Conservation (phyloP, 176 grass and related monocot species). For the Alopecurus myosuroides region DNA sequence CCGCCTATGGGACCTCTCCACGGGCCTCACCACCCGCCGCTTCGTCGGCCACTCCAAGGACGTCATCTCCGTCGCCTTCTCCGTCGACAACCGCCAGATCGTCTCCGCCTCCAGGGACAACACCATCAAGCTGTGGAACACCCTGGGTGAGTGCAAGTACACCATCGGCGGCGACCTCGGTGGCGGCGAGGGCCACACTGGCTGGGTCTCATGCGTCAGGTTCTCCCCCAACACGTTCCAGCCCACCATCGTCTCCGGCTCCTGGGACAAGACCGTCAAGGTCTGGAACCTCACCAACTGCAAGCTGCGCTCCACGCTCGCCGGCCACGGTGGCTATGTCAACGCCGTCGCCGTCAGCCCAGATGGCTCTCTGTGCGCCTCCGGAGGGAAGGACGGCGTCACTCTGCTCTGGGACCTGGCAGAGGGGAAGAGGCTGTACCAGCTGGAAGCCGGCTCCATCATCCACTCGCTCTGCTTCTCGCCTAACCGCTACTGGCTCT, state of each 20-base stretch:
- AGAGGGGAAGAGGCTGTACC: constrained; percentile 49
- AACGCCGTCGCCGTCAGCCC: constrained; percentile 60
- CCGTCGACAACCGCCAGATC: constrained; percentile 83
- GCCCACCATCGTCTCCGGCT: constrained; percentile 58
- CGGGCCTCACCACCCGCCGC: constrained; percentile 52
- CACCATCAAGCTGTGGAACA: constrained; percentile 90
- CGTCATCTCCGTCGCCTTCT: constrained; percentile 82
- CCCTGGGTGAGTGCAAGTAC: constrained; percentile 85
- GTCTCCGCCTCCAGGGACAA: constrained; percentile 69
- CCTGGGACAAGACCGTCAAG: constrained; percentile 65
- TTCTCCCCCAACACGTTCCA: constrained; percentile 40
- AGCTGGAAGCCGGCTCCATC: constrained; percentile 43
- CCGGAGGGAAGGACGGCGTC: constrained; percentile 52
- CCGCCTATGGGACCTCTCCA: constrained; percentile 70
- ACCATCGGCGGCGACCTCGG: constrained; percentile 55
- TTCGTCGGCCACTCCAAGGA: constrained; percentile 68
- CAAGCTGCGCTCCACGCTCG: constrained; percentile 43
- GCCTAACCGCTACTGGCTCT: constrained; percentile 67
- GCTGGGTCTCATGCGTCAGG: constrained; percentile 57
- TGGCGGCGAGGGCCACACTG: constrained; percentile 45
- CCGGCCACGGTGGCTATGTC: constrained; percentile 50
- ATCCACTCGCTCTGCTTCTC: constrained; percentile 78
- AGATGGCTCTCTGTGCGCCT: constrained; percentile 57
- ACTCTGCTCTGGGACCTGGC: constrained; percentile 47
- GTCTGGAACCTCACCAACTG: constrained; percentile 77